Percentiles rank a stretch among this genome's conserved stretches.
Conservation (phyloP, 371 early-diverging fungal species). For the Conidiobolus incongruus region DNA sequence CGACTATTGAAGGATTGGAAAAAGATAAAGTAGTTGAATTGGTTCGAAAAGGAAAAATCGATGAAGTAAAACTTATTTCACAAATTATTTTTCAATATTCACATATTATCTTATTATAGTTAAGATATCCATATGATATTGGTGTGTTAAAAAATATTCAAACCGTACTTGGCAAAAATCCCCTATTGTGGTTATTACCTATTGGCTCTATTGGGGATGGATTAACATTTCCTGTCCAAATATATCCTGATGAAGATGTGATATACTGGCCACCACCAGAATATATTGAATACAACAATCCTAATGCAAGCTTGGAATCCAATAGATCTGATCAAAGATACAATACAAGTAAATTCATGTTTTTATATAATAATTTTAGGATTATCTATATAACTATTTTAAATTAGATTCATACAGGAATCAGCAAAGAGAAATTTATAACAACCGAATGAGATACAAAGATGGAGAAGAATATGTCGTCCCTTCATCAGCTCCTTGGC, state of each 20-base stretch:
- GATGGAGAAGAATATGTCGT: no score
- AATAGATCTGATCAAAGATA: no score
- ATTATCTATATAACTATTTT: no score
- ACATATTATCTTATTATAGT: slow-evolving; percentile 10
- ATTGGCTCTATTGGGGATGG: slow-evolving; percentile 40
- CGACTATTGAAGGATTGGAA: slow-evolving; percentile 81
- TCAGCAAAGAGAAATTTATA: no score
- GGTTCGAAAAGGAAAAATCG: slow-evolving; percentile 31
- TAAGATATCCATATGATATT: slow-evolving; percentile 79
- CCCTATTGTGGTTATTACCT: slow-evolving; percentile 50
- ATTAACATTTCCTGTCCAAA: slow-evolving; percentile 30
- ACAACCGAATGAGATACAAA: no score
- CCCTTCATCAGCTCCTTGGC: no score
- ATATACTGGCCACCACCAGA: slow-evolving; percentile 25
- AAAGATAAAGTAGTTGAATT: slow-evolving; percentile 63
- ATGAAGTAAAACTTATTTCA: slow-evolving; percentile 16
- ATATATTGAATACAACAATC: slow-evolving; percentile 21
- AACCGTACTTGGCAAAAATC: slow-evolving; percentile 44
- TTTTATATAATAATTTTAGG: no score
- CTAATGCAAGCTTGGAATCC: no score
- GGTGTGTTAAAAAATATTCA: slow-evolving; percentile 53
- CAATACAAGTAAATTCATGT: no score
- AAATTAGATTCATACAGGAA: no score
- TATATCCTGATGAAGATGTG: slow-evolving; percentile 11
- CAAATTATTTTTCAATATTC: not conserved